Evolutionary conservation across 257 asterid genomes (phyloP), one percentile per base, ranked within the genome.

Genomic region (Nicotiana knightiana): DNA sequence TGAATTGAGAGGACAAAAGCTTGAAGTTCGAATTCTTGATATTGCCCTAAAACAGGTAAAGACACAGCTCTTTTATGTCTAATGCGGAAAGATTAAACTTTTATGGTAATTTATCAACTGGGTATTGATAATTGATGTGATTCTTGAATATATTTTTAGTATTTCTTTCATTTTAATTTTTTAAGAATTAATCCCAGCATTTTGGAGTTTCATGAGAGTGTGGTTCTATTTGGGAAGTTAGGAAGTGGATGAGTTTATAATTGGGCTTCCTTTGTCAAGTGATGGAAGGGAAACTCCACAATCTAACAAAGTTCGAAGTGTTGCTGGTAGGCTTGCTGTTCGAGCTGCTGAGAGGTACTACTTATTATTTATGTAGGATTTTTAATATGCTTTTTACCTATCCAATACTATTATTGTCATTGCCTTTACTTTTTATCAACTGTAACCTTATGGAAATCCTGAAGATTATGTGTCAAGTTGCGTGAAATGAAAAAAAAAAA

Each of bases 201-300:
- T 43, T 12, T 48, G 79, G 28, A 83, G 6, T 15, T 68, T 57
- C 59, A 87, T 79, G 83, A 26, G 62, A 26, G 48, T 63, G 53
- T 66, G 67, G 67, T 48, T 48, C 5, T 67, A 43, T 17, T 61
- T 79, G 66, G 58, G 77, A 62, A 16, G 83, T 53, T 85, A 96
- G 99, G 98, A 94, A 87, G 99, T 91, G 75, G 99, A 96, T 88
- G 99, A 93, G 86, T 96, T 96, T 43, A 91, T 96, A 87, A 82
- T 96, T 57, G 99, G 99, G 81, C 90, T 96, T 82, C 99, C 98
- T 10, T 89, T 77, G 86, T 90, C 94, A 28, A 76, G 91, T 75
- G 92, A 92, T 55, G 97, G 99, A 81, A 90, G 76, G 84, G 99
- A 93, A 88, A 93, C 99, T 2, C 89, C 85, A 61, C 99, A 95